These are phyloP conservation scores for Esteya vermicola DNA, from an alignment of 2,329 filamentous ascomycete genomes.

Conservation along the genomic window DNA sequence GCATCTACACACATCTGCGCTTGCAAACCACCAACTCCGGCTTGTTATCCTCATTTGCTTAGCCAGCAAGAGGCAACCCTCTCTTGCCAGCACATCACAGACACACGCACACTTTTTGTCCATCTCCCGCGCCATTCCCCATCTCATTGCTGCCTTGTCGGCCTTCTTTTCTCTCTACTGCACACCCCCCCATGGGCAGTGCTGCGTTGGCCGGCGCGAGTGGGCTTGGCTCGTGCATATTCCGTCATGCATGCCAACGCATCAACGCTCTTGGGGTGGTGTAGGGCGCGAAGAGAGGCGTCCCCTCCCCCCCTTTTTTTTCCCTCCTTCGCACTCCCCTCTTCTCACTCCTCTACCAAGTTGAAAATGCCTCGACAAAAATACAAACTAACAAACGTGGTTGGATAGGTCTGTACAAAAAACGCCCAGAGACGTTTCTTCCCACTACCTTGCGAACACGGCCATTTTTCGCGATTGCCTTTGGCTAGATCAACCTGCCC, in stretches of 20 bases:
- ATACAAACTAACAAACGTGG: conserved; percentile 17
- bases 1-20: too few species aligned
- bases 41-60: too few species aligned
- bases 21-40: too few species aligned
- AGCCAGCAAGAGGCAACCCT: too few species aligned
- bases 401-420: conserved; percentile 25
- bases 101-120: background rate
- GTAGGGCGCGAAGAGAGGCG: conserved; percentile 22
- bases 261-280: conserved; percentile 25
- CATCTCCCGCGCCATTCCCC: background rate
- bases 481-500: too few species aligned
- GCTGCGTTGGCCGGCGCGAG: conserved; percentile 30
- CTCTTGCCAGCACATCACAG: too few species aligned
- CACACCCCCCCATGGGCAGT: conserved; percentile 4
- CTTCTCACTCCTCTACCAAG: conserved; percentile 7
- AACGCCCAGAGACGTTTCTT: too few species aligned
- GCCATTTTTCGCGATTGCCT: too few species aligned
- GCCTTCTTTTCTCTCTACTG: background rate
- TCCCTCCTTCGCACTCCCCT: conserved; percentile 16
- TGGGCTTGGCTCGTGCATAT: conserved; percentile 36
- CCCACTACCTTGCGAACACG: too few species aligned
- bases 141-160: background rate
- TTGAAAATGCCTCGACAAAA: conserved; percentile 21
- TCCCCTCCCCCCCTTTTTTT: background rate
- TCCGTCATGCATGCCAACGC: conserved; percentile 46